Percentiles rank a stretch among this genome's conserved stretches.
Conservation (phyloP, 1,139 yeast species). For the Ashbya aceris region DNA sequence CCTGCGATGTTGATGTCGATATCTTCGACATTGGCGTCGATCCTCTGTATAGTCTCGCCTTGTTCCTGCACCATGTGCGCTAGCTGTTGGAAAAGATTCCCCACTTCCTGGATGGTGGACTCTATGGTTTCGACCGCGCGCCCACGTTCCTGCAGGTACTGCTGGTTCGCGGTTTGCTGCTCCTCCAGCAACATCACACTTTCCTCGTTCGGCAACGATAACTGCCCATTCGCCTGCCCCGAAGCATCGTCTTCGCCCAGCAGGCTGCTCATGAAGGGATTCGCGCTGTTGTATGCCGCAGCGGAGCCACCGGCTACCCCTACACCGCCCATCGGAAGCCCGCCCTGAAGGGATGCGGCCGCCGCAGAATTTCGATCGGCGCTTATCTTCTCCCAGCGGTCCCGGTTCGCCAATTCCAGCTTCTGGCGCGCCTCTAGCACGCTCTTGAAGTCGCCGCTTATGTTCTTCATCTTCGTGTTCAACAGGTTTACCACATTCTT, state of each 20-base stretch:
- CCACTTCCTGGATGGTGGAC: conserved; percentile 91
- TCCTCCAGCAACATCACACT: conserved; percentile 70
- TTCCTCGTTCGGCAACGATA: conserved; percentile 65
- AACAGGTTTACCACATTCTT: conserved; percentile 79
- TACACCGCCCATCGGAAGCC: background rate
- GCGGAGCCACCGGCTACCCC: conserved; percentile 1
- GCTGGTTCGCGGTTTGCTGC: conserved; percentile 26
- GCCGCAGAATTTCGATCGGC: background rate
- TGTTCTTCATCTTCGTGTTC: conserved; percentile 83
- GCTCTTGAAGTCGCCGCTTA: conserved; percentile 82
- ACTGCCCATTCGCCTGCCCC: conserved; percentile 27
- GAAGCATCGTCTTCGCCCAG: conserved; percentile 24
- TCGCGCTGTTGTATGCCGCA: conserved; percentile 27
- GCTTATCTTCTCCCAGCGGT: conserved; percentile 70
- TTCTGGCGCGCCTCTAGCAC: conserved; percentile 83
- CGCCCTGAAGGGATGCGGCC: background rate
- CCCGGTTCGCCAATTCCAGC: conserved; percentile 71
- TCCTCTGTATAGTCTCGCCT: conserved; percentile 90
- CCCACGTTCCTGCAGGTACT: conserved; percentile 76
- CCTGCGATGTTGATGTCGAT: conserved; percentile 81
- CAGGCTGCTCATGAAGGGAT: conserved; percentile 30
- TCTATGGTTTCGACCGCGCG: conserved; percentile 94
- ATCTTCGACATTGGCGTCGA: conserved; percentile 92
- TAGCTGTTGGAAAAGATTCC: conserved; percentile 85
- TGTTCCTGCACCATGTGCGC: conserved; percentile 98